Percentiles rank a stretch among this genome's conserved stretches.
Conservation (phyloP, 1,284 basidiomycete genomes). For the Neonothopanus nambi region DNA sequence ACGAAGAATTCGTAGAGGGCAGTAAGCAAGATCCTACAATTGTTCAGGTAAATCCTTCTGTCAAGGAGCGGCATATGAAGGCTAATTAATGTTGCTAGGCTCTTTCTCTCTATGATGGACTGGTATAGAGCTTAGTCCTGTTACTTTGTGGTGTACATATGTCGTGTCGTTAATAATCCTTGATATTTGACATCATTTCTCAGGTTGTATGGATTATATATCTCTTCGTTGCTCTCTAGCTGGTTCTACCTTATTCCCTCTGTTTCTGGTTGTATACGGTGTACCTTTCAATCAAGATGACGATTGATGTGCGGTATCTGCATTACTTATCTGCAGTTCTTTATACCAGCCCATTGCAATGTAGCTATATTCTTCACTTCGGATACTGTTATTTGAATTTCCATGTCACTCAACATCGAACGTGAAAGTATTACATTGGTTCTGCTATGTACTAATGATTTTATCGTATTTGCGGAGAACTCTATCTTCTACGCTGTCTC, state of each 20-base stretch:
- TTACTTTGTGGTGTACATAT: background rate
- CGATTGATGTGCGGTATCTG: background rate
- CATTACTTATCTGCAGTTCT: conserved; percentile 8
- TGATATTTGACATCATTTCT: background rate
- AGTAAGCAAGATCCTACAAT: conserved; percentile 98
- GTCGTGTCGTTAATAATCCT: no score
- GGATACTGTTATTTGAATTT: background rate
- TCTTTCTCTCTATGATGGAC: conserved; percentile 75
- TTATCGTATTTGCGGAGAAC: conserved; percentile 78
- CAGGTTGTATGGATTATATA: background rate
- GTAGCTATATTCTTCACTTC: conserved; percentile 14
- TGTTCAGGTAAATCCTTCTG: conserved; percentile 71
- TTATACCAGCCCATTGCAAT: conserved; percentile 9
- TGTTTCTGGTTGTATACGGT: conserved; percentile 6
- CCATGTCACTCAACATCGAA: background rate
- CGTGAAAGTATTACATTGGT: background rate
- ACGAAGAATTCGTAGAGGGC: conserved; percentile 95
- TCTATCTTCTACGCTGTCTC: conserved; percentile 76
- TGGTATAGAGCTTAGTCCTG: conserved; percentile 49
- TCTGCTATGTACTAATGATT: conserved; percentile 23
- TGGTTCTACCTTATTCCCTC: background rate
- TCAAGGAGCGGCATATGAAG: conserved; percentile 12
- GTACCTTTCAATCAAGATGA: background rate
- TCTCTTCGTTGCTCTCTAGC: background rate
- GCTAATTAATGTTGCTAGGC: conserved; percentile 45